phyloP scores from a whole-genome alignment of 108 stramenopile species.

The Poteriospumella lacustris region DNA sequence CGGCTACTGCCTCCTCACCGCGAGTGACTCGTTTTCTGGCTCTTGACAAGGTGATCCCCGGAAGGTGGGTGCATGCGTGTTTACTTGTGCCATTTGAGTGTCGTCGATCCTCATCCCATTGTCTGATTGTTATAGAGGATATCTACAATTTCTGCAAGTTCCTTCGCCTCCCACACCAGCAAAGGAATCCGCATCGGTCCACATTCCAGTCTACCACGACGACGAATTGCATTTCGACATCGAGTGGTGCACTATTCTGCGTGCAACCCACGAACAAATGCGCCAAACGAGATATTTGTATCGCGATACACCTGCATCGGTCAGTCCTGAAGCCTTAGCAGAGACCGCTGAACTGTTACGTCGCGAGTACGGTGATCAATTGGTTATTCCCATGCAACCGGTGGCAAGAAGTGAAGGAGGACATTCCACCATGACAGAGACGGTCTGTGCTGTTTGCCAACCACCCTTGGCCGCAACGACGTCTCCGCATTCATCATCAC shows the following conservation, averaged over 20 bases:
- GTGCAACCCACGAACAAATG: too few relatives aligned
- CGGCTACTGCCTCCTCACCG: constrained; percentile 30
- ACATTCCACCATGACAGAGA: background rate
- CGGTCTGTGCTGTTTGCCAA: background rate
- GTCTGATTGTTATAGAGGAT: constrained; percentile 18
- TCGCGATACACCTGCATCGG: too few relatives aligned
- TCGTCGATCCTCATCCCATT: background rate
- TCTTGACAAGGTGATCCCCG: constrained; percentile 92
- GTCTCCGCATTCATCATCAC: constrained; percentile 62
- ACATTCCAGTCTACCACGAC: constrained; percentile 32
- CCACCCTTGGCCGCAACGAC: constrained; percentile 11
- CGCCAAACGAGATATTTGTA: too few relatives aligned
- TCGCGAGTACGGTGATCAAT: background rate
- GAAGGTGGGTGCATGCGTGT: constrained; percentile 66
- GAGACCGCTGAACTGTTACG: background rate
- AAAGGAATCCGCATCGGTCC: constrained; percentile 65
- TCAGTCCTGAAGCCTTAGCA: too few relatives aligned
- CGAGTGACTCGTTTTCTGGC: constrained; percentile 84
- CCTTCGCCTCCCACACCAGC: constrained; percentile 72
- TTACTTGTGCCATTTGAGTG: constrained; percentile 68
- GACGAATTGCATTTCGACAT: background rate
- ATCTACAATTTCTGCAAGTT: constrained; percentile 66
- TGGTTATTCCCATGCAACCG: background rate
- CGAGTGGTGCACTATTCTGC: too few relatives aligned
- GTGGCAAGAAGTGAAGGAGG: too few relatives aligned